These are phyloP conservation scores for Adansonia grandidieri DNA, from an alignment of 441 rosid species.

Conservation along the genomic window DNA sequence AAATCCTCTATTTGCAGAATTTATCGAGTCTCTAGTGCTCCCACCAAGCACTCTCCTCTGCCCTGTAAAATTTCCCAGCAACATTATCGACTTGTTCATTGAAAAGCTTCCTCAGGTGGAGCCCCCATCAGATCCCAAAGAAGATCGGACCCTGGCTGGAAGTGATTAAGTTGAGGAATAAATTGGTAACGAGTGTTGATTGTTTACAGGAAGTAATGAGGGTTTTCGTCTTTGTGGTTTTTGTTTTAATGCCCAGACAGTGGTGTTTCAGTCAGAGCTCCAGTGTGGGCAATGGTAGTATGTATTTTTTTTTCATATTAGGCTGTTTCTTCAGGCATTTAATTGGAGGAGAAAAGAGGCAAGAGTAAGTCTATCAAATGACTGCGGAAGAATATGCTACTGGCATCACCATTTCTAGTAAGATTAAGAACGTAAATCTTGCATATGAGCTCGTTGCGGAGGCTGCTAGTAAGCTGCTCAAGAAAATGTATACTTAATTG, in stretches of 20 bases:
- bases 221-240: not conserved
- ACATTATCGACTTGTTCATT: conserved; percentile 34
- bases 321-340: conserved; percentile 53
- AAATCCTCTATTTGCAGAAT: conserved; percentile 28
- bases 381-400: conserved; percentile 72
- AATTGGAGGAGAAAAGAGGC: conserved; percentile 68
- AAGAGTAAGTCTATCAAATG: conserved; percentile 46
- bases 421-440: conserved; percentile 56
- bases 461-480: conserved; percentile 52
- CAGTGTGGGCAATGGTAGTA: not conserved
- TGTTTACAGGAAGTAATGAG: conserved; percentile 36
- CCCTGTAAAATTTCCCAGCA: not conserved
- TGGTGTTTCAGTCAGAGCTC: not conserved
- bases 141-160: not conserved
- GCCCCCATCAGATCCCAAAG: not conserved
- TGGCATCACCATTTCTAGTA: conserved; percentile 73
- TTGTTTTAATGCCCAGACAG: not conserved
- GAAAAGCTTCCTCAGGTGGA: conserved; percentile 26
- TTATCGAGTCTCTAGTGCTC: conserved; percentile 20
- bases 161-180: conserved; percentile 41
- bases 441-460: conserved; percentile 65
- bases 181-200: conserved; percentile 38
- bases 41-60: not conserved
- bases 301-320: not conserved
- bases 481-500: conserved; percentile 57